Evolutionary conservation across 164 flowering plant species (phyloP), one percentile per base, ranked within the genome.

Genomic region (Euptelea pleiosperma): DNA sequence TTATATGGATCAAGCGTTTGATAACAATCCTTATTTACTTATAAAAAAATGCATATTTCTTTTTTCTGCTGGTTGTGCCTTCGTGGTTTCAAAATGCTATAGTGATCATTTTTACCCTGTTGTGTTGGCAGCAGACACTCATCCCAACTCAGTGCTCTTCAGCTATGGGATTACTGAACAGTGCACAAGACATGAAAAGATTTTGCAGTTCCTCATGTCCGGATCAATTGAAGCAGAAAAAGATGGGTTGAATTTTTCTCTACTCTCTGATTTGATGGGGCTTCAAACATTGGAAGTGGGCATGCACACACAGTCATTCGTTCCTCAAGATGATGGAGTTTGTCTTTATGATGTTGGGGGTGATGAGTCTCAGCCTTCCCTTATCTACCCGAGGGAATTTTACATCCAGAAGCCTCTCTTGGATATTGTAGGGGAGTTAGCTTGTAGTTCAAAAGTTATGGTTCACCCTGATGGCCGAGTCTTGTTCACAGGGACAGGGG

Each of bases 161-260:
- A 73, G 84, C 75, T 63, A 57, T 68, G 81, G 82, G 25, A 81
- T 82, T 42, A 82, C 82, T 28, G 82, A 83, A 61, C 71, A 76
- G 41, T 80, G 73, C 65, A 48, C 63, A 22, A 73, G 77, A 43
- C 82, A 67, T 30, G 85, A 84, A 57, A 75, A 75, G 62, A 58
- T 83, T 34, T 16, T 79, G 72, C 73, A 77, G 62, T 74, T 79
- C 65, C 76, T 85, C 24, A 57, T 37, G 56, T 79, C 87, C 3
- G 69, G 76, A 56, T 72, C 81, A 51, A 61, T 57, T 63, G 78
- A 71, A 52, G 62, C 63, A 42, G 78, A 75, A 47, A 63, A 33
- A 44, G 62, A 55, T 34, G 80, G 52, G 44, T 34, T 79, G 7
- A 72, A 83, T 64, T 16, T 74, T 59, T 69, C 84, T 15, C 7